Conservation (phyloP, 2,329 filamentous ascomycete genomes). For the Colletotrichum gloeosporioides region DNA sequence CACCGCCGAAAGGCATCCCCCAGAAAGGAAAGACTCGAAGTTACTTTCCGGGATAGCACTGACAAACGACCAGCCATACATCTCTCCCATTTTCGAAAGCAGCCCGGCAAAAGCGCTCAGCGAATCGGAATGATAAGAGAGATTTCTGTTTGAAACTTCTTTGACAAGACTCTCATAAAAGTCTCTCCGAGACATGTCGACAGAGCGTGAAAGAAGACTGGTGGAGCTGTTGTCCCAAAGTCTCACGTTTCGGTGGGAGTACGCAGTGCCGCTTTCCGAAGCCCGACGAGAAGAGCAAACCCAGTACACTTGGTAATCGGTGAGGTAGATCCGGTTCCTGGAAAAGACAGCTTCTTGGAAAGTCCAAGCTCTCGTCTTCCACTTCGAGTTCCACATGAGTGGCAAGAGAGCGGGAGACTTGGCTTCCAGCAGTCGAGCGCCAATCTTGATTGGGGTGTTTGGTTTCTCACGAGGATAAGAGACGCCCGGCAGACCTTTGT, state of each 20-base stretch:
- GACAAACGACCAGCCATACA: background rate
- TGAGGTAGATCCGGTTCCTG: background rate
- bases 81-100: background rate
- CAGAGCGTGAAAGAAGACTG: rapidly evolving
- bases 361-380: background rate
- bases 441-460: background rate
- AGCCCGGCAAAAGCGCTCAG: background rate
- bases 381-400: background rate
- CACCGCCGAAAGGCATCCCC: rapidly evolving
- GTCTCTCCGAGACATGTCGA: background rate
- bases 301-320: background rate
- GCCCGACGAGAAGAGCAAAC: background rate
- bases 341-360: background rate
- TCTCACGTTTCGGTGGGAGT: too few relatives aligned
- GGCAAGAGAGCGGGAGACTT: background rate
- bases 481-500: background rate
- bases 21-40: background rate
- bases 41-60: background rate
- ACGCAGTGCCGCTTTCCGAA: background rate
- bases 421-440: background rate
- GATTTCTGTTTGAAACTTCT: background rate
- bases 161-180: background rate
- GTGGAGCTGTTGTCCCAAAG: background rate
- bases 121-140: background rate
- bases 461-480: background rate